Conservation (phyloP, 176 grass and related monocot genomes). For the Microstegium vimineum region DNA sequence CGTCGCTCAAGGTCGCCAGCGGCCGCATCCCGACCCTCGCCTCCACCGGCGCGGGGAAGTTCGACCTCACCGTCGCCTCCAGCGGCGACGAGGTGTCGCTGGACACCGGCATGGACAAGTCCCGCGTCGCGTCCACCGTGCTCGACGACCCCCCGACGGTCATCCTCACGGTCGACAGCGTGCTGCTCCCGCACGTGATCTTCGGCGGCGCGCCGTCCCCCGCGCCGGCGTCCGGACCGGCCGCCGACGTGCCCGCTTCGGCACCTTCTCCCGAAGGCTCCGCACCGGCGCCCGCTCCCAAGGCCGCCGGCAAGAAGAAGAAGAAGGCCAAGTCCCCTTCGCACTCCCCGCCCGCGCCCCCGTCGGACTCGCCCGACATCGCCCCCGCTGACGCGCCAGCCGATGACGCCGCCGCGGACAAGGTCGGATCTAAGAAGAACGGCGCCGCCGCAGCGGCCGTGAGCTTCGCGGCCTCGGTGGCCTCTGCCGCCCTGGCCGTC, state of each 20-base stretch:
- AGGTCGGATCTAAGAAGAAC: constrained; percentile 22
- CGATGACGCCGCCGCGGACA: constrained; percentile 35
- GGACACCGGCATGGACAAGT: constrained; percentile 75
- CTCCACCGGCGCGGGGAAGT: constrained; percentile 67
- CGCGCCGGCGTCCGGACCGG: constrained; percentile 37
- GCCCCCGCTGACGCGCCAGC: constrained; percentile 53
- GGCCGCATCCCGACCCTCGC: constrained; percentile 69
- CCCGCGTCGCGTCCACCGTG: constrained; percentile 79
- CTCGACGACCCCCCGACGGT: constrained; percentile 68
- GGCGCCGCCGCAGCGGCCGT: background rate
- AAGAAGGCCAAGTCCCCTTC: constrained; percentile 40
- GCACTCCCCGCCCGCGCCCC: constrained; percentile 69
- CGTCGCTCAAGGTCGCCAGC: constrained; percentile 71
- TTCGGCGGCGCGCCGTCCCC: constrained; percentile 64
- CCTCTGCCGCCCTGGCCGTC: constrained; percentile 14
- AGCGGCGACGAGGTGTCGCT: constrained; percentile 83
- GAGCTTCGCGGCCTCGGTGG: background rate
- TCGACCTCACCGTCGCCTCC: constrained; percentile 66
- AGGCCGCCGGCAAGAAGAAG: constrained; percentile 29
- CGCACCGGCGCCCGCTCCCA: constrained; percentile 39
- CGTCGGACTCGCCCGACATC: constrained; percentile 41
- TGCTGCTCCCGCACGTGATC: constrained; percentile 62
- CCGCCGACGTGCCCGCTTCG: background rate
- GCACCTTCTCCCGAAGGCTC: constrained; percentile 25
- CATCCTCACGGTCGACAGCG: constrained; percentile 74